Percentiles rank a stretch among this genome's conserved stretches.
Evolutionary conservation across 78 protist species (phyloP).

Genomic region (Paulinella micropora): DNA sequence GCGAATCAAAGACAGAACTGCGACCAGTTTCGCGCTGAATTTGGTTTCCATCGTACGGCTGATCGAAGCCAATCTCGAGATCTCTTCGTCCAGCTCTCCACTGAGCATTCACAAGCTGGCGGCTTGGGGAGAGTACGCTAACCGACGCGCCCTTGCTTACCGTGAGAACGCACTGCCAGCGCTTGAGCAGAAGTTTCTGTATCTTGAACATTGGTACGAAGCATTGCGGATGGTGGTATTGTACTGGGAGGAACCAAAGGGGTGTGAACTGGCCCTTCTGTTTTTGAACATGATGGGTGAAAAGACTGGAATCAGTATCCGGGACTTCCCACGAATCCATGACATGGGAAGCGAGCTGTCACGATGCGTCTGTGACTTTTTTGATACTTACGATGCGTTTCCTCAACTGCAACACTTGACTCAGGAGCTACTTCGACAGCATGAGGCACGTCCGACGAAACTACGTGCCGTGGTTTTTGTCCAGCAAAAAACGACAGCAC

Average conservation of each 20-base stretch:
- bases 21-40: not conserved
- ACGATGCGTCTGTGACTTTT: too few relatives aligned
- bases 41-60: too few relatives aligned
- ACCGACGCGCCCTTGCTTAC: not conserved
- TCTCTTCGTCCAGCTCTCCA: not conserved
- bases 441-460: too few relatives aligned
- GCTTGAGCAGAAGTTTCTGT: not conserved
- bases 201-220: not conserved
- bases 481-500: not conserved
- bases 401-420: not conserved
- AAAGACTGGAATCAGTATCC: too few relatives aligned
- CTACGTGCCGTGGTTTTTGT: not conserved
- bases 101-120: not conserved
- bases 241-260: constrained; percentile 13
- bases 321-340: too few relatives aligned
- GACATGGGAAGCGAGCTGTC: not conserved
- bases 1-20: not conserved
- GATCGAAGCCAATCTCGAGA: too few relatives aligned
- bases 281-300: not conserved
- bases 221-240: not conserved
- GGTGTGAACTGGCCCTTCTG: not conserved
- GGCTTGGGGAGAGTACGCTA: not conserved
- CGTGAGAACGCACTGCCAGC: not conserved
- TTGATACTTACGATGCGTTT: not conserved
- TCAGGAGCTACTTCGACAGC: not conserved